phyloP scores from a whole-genome alignment of 768 basidiomycete genomes.

The Hypsizygus marmoreus region DNA sequence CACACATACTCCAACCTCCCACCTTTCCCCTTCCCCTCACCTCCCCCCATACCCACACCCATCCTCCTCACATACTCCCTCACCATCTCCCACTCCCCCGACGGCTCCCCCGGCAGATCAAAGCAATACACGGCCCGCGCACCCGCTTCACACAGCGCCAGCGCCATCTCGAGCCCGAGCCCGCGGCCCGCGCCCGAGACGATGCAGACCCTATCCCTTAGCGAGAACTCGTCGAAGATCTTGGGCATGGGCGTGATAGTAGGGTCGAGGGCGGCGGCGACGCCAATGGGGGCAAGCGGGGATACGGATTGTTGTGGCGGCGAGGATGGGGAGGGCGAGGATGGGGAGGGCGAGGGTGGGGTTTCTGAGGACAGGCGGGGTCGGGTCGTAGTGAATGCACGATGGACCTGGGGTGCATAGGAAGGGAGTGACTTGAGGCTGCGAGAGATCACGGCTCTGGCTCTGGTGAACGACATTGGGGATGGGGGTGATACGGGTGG shows the following conservation, averaged over 20 bases:
- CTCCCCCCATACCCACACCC: constrained; percentile 53
- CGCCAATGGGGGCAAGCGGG: constrained; percentile 62
- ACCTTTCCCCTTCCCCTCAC: constrained; percentile 44
- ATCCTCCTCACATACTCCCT: constrained; percentile 52
- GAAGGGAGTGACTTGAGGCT: too few species aligned
- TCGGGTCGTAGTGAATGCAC: background rate
- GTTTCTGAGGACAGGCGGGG: background rate
- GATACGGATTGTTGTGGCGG: constrained; percentile 53
- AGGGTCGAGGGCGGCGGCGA: constrained; percentile 54
- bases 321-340: constrained; percentile 18
- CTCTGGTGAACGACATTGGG: background rate
- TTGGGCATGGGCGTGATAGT: constrained; percentile 41
- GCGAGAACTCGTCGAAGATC: constrained; percentile 60
- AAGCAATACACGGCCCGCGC: constrained; percentile 70
- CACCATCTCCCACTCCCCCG: constrained; percentile 58
- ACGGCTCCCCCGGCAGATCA: constrained; percentile 58
- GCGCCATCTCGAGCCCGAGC: constrained; percentile 82
- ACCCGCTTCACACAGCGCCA: constrained; percentile 73
- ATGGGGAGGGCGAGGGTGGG: background rate
- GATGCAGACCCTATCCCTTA: constrained; percentile 57
- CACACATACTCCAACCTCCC: constrained; percentile 59
- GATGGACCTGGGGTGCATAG: background rate
- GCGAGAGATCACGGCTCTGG: too few species aligned
- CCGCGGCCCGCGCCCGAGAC: constrained; percentile 70
- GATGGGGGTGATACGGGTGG: background rate